Percentiles rank a stretch among this genome's conserved stretches.
Conservation (phyloP, 2,329 filamentous ascomycete genomes). For the Sporothrix pseudoabietina region DNA sequence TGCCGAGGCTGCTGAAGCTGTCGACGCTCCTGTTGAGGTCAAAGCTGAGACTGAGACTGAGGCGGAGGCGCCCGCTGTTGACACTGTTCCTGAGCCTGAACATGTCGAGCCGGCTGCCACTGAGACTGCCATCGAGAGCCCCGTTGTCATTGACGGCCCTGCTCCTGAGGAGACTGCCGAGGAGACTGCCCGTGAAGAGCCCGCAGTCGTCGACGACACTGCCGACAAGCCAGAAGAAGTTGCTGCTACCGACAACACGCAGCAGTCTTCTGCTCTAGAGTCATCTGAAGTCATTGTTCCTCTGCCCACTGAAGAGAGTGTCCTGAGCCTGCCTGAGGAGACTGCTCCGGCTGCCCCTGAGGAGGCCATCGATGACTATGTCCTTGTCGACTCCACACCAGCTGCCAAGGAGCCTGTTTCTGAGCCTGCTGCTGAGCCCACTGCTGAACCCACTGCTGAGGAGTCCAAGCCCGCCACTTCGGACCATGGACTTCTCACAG, state of each 20-base stretch:
- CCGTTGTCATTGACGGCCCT: not conserved
- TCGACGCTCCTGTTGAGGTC: not conserved
- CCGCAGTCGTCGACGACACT: not conserved
- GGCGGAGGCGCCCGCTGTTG: not conserved
- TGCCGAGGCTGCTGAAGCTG: not conserved
- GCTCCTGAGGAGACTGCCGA: not conserved
- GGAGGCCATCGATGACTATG: not conserved
- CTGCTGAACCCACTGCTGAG: not conserved
- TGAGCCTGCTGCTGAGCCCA: not conserved
- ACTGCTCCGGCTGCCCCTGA: not conserved
- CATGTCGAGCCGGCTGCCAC: not conserved
- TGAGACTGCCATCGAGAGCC: not conserved
- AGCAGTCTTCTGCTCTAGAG: not conserved
- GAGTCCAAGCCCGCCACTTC: not conserved
- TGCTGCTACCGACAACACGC: not conserved
- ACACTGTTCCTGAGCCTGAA: not conserved
- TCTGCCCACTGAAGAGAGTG: not conserved
- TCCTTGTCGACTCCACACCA: not conserved
- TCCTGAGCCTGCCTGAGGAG: slow-evolving; percentile 5
- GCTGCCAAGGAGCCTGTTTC: not conserved
- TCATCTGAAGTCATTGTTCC: slow-evolving; percentile 14
- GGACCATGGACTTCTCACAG: not conserved
- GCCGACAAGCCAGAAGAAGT: slow-evolving; percentile 12
- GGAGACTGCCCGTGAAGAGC: not conserved
- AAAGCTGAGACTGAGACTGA: too few relatives aligned